Conservation (phyloP, 371 early-diverging fungal genomes). For the Choanephora cucurbitarum region DNA sequence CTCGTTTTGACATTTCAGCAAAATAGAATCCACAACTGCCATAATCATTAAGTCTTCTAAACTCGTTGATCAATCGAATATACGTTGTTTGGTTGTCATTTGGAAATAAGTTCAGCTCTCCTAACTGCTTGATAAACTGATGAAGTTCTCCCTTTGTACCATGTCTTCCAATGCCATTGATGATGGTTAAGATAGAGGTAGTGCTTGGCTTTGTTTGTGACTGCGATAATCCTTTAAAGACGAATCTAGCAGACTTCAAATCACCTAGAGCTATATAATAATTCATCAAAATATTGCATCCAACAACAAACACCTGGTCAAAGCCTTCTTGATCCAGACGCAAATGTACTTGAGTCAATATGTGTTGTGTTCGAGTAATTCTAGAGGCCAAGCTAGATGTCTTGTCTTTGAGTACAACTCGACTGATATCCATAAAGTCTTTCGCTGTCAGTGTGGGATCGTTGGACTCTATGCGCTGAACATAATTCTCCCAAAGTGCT, state of each 20-base stretch:
- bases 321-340: background rate
- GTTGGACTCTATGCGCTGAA: background rate
- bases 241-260: constrained; percentile 30
- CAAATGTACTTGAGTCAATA: constrained; percentile 21
- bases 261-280: constrained; percentile 23
- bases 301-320: constrained; percentile 21
- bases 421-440: constrained; percentile 5
- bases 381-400: background rate
- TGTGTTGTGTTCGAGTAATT: constrained; percentile 18
- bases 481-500: background rate
- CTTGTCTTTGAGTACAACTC: background rate
- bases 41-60: constrained; percentile 19
- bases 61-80: constrained; percentile 22
- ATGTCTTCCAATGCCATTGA: constrained; percentile 26
- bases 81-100: constrained; percentile 6
- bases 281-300: constrained; percentile 44
- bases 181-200: constrained; percentile 24
- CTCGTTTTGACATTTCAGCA: constrained; percentile 16
- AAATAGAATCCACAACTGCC: constrained; percentile 13
- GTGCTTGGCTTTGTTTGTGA: constrained; percentile 11
- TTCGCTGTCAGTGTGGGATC: background rate
- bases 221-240: constrained; percentile 32
- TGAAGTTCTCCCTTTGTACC: constrained; percentile 24
- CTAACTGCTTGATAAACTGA: constrained; percentile 10
- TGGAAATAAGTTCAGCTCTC: constrained; percentile 10